A percentile compares a stretch with the other conserved stretches of the same genome.
These are phyloP conservation scores for Auricularia auricula-judae DNA, from an alignment of 768 basidiomycete genomes.

Conservation along the genomic window DNA sequence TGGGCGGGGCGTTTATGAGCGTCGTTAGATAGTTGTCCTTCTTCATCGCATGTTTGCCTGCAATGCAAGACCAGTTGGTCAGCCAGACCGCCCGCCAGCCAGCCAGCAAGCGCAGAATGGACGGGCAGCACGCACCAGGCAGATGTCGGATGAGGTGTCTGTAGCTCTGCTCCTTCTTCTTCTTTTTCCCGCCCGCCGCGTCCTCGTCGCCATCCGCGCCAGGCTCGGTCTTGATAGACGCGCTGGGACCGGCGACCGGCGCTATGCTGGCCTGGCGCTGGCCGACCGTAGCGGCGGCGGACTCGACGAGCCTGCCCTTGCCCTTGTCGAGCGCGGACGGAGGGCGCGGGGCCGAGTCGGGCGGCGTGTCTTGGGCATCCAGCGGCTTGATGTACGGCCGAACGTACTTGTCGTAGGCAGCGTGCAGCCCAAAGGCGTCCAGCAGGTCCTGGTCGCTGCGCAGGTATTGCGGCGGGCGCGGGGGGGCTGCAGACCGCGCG, in stretches of 20 bases:
- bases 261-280: not conserved
- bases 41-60: constrained; percentile 72
- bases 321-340: constrained; percentile 15
- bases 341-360: constrained; percentile 5
- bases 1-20: constrained; percentile 58
- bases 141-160: constrained; percentile 66
- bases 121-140: constrained; percentile 39
- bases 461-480: constrained; percentile 15
- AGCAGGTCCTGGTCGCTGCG: constrained; percentile 73
- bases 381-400: constrained; percentile 35
- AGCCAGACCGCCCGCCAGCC: not conserved
- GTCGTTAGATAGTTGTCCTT: constrained; percentile 63
- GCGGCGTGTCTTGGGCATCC: constrained; percentile 14
- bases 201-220: constrained; percentile 35
- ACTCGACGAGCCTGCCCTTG: constrained; percentile 12
- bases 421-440: constrained; percentile 53
- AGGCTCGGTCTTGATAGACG: constrained; percentile 27
- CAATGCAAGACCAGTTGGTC: not conserved
- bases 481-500: not conserved
- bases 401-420: constrained; percentile 77
- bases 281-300: not conserved
- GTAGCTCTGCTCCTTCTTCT: constrained; percentile 69
- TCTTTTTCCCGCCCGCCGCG: constrained; percentile 45
- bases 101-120: constrained; percentile 2
- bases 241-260: constrained; percentile 2